Evolutionary conservation across 2,329 filamentous ascomycete species (phyloP), one percentile per base, ranked within the genome.

Genomic region (Alternaria alternata): DNA sequence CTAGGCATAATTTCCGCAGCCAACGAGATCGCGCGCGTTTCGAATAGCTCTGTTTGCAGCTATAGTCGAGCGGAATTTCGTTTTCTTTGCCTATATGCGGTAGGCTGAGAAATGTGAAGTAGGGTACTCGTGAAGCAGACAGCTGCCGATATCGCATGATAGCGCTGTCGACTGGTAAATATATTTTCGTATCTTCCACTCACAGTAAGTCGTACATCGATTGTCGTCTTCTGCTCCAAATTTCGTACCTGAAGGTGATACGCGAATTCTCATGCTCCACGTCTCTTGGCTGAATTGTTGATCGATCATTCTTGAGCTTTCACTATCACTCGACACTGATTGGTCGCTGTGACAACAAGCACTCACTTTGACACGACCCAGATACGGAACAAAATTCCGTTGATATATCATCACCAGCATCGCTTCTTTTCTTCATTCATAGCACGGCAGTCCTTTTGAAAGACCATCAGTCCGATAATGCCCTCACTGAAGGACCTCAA

Each of bases 401-500:
- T 12, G n/a, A 22, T 2, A 4, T 16, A 14, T 41, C 20, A 22
- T n/a, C 34, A 14, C 32, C 28, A 24, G 16, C 14, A 18, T 20
- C 4, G 9, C 11, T 14, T 7, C 14, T 6, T 24, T 4, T 34
- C 9, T 8, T 30, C 39, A 1, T 14, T 20, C 11, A 18, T 24
- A 22, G 14, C 11, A 6, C 20, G 7, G 8, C 18, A 26, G 30
- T 18, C 0, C 20, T 1, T 1, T 3, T 11, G 5, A 9, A 7
- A 36, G n/a, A 11, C 4, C 2, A 36, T 36, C 11, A 34, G 18
- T 20, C 1, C 8, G 6, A 41, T 20, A 4, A 87, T 87, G 85
- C 85, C 85, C 7, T 80, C 77, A 5, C 81, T 86, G 59, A 85
- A 83, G 67, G 80, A 85, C 32, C 76, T 87, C 32, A 79, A 70